These are phyloP conservation scores for Talaromyces marneffei DNA, from an alignment of 2,329 filamentous ascomycete species.

Conservation along the genomic window DNA sequence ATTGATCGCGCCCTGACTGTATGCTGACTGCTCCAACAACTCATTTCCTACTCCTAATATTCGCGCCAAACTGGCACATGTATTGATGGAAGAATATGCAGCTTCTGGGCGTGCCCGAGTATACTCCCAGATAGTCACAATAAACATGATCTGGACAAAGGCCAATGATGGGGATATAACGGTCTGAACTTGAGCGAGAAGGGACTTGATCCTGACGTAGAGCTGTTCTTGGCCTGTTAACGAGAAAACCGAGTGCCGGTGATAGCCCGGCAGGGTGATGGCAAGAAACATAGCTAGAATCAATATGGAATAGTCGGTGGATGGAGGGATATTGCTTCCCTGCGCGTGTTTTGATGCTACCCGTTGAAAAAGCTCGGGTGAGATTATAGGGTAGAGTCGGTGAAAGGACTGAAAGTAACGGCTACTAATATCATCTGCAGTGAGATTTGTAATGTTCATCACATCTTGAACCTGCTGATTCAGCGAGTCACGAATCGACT, in stretches of 20 bases:
- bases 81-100: slow-evolving; percentile 7
- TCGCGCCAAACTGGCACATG: slow-evolving; percentile 2
- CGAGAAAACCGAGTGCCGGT: slow-evolving; percentile 2
- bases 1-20: neutral
- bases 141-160: slow-evolving; percentile 7
- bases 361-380: neutral
- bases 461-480: slow-evolving; percentile 2
- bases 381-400: slow-evolving; percentile 4
- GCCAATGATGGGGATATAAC: neutral
- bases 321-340: neutral
- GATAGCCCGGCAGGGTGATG: neutral
- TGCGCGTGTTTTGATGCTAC: neutral
- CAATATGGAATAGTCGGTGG: slow-evolving; percentile 3
- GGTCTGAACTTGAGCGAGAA: slow-evolving; percentile 10
- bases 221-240: neutral
- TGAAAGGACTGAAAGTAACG: slow-evolving; percentile 12
- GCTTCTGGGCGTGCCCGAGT: slow-evolving; percentile 5
- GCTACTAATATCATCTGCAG: neutral
- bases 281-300: slow-evolving; percentile 7
- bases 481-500: neutral
- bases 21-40: neutral
- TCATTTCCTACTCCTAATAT: slow-evolving; percentile 3
- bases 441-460: neutral
- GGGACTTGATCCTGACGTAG: slow-evolving; percentile 9
- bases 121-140: slow-evolving; percentile 11